Conservation (phyloP, 805 yeast species). For the Kazachstania viticola region DNA sequence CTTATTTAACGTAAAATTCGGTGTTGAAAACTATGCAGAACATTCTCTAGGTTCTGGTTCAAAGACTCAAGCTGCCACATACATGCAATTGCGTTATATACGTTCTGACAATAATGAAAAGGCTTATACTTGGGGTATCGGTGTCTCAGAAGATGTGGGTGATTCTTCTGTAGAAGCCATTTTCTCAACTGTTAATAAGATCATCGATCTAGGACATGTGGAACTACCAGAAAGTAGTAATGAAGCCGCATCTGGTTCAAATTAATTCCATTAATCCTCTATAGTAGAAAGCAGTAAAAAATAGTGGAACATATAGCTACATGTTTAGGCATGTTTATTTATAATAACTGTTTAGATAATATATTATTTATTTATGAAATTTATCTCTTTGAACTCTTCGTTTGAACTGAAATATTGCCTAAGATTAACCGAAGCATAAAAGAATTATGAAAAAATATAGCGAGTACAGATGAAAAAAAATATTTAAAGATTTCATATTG, state of each 20-base stretch:
- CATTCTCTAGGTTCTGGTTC: conserved; percentile 73
- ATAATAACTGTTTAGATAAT: no score
- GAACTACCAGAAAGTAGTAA: conserved; percentile 10
- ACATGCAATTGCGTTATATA: conserved; percentile 28
- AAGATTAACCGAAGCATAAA: no score
- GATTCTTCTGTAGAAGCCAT: conserved; percentile 66
- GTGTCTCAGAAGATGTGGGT: conserved; percentile 73
- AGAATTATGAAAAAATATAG: no score
- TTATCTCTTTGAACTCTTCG: no score
- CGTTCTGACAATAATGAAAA: conserved; percentile 7
- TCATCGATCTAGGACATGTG: conserved; percentile 22
- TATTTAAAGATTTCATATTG: no score
- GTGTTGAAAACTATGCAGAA: conserved; percentile 63
- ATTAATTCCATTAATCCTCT: no score
- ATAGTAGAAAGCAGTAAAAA: no score
- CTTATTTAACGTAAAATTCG: conserved; percentile 37
- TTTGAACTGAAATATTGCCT: no score
- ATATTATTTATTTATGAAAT: no score
- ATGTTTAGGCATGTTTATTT: no score
- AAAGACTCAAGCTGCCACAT: conserved; percentile 65
- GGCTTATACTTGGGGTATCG: conserved; percentile 69
- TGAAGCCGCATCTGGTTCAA: neutral
- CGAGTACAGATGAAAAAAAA: no score
- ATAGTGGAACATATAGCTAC: no score
- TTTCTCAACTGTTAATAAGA: conserved; percentile 47